Base-by-base conservation (phyloP, 1,284 basidiomycete genomes). In the Tilletia setariae region DNA sequence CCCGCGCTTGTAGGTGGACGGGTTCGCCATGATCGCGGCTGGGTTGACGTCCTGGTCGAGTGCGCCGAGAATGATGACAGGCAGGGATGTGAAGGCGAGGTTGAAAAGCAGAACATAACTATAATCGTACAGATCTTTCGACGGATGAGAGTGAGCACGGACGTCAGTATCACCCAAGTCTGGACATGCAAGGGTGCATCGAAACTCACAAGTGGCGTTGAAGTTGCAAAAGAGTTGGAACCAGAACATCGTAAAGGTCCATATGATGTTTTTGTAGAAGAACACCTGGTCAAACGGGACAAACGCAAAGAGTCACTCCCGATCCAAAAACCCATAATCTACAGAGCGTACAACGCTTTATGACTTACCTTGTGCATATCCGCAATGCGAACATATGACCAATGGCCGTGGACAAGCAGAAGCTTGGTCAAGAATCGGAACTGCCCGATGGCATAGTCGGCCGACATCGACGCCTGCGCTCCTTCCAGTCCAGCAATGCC, bases 401-500 rank as follows among this genome's bases (percentile, higher is more conserved):
- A 95, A 49, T 93, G 89, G 4, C 94, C 94, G 79, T 98, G 94
- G 2, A 97, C 95, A 69, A 98, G 87, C 19, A 98, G 86, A 49
- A 98, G 85, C 81, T 94, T 92, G 1, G 93, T 95, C 69, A 98
- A 84, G 86, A 75, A 98, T 66, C 94, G 86, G 86, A 98, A 98
- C 81, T 98, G 95, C 1, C 93, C 94, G 84, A 98, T 94, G 0
- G 94, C 94, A 76, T 97, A 98, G 83, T 98, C 95, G 16, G 95
- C 94, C 25, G 93, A 96, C 94, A 98, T 98, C 56, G 94, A 94
- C 28, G 95, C 95, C 83, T 98, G 95, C 25, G 93, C 94, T 66
- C 95, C 95, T 83, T 98, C 95, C 59, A 95, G 87, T 65, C 95
- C 95, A 71, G 93, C 89, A 30, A 98, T 86, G 30, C 95, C 95